These are phyloP conservation scores for Acanthamoeba sp. DNA, from an alignment of 208 protist species.

Conservation along the genomic window DNA sequence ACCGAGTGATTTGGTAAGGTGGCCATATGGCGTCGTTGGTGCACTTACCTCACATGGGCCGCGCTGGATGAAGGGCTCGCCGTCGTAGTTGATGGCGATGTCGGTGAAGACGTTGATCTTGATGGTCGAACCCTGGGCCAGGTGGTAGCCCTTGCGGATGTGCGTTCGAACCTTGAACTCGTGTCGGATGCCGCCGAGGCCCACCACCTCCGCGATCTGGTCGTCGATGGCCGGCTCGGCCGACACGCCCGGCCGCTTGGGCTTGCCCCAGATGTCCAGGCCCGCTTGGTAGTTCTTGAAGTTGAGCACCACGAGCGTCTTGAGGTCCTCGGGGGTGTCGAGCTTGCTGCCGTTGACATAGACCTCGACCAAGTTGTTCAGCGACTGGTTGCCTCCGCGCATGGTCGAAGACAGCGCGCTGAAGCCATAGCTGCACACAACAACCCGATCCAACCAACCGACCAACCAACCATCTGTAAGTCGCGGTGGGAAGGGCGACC, in stretches of 20 bases:
- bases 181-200: constrained; percentile 34
- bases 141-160: constrained; percentile 30
- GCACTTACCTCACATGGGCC: constrained; percentile 49
- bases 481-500: not conserved
- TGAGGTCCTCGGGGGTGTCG: constrained; percentile 3
- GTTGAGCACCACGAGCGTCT: constrained; percentile 46
- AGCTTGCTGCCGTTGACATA: not conserved
- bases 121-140: constrained; percentile 40
- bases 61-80: constrained; percentile 32
- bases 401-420: not conserved
- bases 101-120: constrained; percentile 55
- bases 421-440: not conserved
- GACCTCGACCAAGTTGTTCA: constrained; percentile 17
- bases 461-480: not conserved
- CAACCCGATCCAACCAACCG: not conserved
- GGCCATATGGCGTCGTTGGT: too few relatives aligned
- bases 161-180: constrained; percentile 56
- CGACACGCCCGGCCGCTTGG: not conserved
- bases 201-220: constrained; percentile 57
- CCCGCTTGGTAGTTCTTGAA: constrained; percentile 66
- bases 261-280: constrained; percentile 63
- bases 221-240: constrained; percentile 28
- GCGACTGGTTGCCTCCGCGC: constrained; percentile 20
- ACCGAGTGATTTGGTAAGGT: too few relatives aligned
- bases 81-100: constrained; percentile 63